Base-by-base conservation (phyloP, 1,139 yeast species). In the Hansenula lynferdii region DNA sequence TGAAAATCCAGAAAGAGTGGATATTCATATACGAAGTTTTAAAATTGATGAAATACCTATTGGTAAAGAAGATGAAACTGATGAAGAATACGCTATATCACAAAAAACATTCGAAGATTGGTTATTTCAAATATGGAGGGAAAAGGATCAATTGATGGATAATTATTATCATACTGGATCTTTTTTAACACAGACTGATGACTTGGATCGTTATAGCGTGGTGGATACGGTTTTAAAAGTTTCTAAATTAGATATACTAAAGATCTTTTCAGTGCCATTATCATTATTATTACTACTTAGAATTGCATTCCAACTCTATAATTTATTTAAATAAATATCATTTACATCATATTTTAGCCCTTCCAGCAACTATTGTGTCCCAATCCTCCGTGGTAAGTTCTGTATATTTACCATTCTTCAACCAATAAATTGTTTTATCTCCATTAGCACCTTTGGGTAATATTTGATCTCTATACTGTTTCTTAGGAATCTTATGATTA, bases 401-500 rank as follows among this genome's bases (percentile, higher is more conserved):
- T 41, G 69, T 74, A 57, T 87, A 89, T 32, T 57, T 56, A 19
- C 69, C 65, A 35, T 66, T 67, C 22, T 77, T 75, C 50, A 86
- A 67, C 85, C 94, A 86, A 62, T 78, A 89, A 36, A 89, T 75
- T 22, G 62, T 51, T 38, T 84, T 90, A 19, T 61, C 58, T 4
- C 81, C 83, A 37, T 61, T 61, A n/a, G 68, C 75, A 15, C 90
- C 90, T 47, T 70, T 70, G 19, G 97, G 96, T 43, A 89, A 69
- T 42, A 73, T 70, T 53, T 89, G 96, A 51, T 84, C 78, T 54
- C 87, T 77, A 61, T 80, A 89, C 36, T 67, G 65, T 53, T 77
- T 82, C 67, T 90, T 92, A 33, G 89, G 82, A 25, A 90, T 79
- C 67, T 92, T 92, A 64, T 86, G 92, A 58, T 86, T 90, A 45